phyloP scores from a whole-genome alignment of 495 filamentous ascomycete species.

The Aspergillus hancockii region DNA sequence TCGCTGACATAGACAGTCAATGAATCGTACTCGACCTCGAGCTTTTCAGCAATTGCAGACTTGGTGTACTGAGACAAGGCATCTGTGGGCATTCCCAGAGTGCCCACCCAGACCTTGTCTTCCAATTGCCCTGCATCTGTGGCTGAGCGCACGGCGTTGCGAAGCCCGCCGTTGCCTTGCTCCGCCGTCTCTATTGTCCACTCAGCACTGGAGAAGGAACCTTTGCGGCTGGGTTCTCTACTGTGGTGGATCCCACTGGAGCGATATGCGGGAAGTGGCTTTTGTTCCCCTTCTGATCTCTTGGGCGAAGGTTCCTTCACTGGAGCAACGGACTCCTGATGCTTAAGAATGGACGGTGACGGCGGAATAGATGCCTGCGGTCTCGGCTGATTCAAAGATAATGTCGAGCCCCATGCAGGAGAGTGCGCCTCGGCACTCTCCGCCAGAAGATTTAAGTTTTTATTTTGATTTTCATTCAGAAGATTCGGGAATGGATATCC shows the following conservation, averaged over 20 bases:
- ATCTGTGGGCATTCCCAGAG: conserved; percentile 89
- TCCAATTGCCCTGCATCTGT: conserved; percentile 60
- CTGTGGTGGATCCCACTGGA: conserved; percentile 3
- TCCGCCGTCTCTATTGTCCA: conserved; percentile 85
- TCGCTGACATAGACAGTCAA: conserved; percentile 81
- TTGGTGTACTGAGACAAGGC: conserved; percentile 68
- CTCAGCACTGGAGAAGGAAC: conserved; percentile 61
- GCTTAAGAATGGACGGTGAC: conserved; percentile 69
- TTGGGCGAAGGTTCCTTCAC: conserved; percentile 22
- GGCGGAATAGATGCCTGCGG: conserved; percentile 67
- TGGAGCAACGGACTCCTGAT: conserved; percentile 52
- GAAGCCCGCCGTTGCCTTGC: conserved; percentile 87
- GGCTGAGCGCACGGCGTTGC: conserved; percentile 81
- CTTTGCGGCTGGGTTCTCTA: conserved; percentile 47
- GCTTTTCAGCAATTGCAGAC: conserved; percentile 72
- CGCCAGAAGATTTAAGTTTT: conserved; percentile 33
- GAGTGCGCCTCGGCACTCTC: conserved; percentile 45
- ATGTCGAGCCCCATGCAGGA: conserved; percentile 66
- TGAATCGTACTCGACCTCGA: conserved; percentile 78
- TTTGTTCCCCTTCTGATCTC: conserved; percentile 26
- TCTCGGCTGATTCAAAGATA: conserved; percentile 69
- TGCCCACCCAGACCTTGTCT: conserved; percentile 84
- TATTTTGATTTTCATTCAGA: too few species aligned
- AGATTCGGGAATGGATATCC: conserved; percentile 38
- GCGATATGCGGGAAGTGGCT: conserved; percentile 14